These are phyloP conservation scores for Echinosophora koreensis DNA, from an alignment of 306 rosid species.

Conservation along the genomic window DNA sequence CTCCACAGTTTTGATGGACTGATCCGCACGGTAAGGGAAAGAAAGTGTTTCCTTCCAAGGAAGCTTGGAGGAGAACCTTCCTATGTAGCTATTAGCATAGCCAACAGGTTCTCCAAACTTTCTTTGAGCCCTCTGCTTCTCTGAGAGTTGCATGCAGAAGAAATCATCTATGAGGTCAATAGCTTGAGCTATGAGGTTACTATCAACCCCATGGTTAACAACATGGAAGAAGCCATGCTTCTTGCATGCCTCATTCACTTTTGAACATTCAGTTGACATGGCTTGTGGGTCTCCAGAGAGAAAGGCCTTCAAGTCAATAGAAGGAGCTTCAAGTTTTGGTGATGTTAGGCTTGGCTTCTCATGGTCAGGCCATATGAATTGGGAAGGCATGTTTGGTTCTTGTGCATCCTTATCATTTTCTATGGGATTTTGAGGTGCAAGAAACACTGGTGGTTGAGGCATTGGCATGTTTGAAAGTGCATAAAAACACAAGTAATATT, in stretches of 20 bases:
- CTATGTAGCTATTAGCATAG: constrained; percentile 79
- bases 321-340: constrained; percentile 57
- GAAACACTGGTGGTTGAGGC: constrained; percentile 45
- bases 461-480: constrained; percentile 48
- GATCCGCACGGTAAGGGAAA: constrained; percentile 52
- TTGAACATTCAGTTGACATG: constrained; percentile 45
- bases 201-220: constrained; percentile 82
- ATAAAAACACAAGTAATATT: not conserved
- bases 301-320: constrained; percentile 57
- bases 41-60: constrained; percentile 95
- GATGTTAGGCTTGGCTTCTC: constrained; percentile 54
- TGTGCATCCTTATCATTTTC: constrained; percentile 33
- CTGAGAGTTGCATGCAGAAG: constrained; percentile 63
- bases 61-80: constrained; percentile 80
- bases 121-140: constrained; percentile 74
- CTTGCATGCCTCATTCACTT: constrained; percentile 69
- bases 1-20: constrained; percentile 51
- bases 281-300: constrained; percentile 51
- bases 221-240: constrained; percentile 79
- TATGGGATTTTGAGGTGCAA: constrained; percentile 43
- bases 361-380: constrained; percentile 74
- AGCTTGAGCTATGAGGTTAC: constrained; percentile 51
- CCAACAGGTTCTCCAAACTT: constrained; percentile 72
- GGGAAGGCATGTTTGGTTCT: constrained; percentile 54
- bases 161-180: constrained; percentile 61